Evolutionary conservation across 148 eudicot species (phyloP), one percentile per base, ranked within the genome.

Genomic region (Heliamphora exappendiculata): DNA sequence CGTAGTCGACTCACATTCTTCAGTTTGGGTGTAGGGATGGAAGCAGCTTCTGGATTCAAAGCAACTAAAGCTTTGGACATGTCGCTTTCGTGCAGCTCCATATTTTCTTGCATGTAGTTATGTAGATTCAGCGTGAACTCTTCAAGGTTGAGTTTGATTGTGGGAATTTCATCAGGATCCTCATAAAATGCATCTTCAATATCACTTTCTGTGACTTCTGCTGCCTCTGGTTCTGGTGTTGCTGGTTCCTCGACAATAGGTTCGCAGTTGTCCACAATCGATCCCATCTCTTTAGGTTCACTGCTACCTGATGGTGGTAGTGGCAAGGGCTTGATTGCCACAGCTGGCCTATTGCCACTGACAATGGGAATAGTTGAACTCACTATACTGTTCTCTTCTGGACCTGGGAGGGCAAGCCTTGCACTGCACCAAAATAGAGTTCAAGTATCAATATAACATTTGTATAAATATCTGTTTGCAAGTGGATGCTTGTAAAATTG

Each of bases 381-480:
- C 73, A 86, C 87, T 36, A 86, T 75, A 45, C 87, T 59, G 79
- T 70, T 86, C 70, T 86, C 91, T 78, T 90, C 90, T 77, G 94
- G 94, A 34, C 89, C 90, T 51, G 91, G 90, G 14, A 90, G 91
- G 75, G 91, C 86, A 75, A 86, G 88, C 72, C 94, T 86, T 80
- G 91, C 88, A 74, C 94, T 90, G 87, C 80, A 80, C 71, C 49
- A 59, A 74, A 76, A 72, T 2, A 34, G 49, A 41, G 39, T 50
- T 59, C 44, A 50, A 31, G 22, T 53, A 73, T 50, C 9, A 17
- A 12, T 36, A 49, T 22, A 37, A 65, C 7, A 54, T 42, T 19
- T 58, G 20, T 57, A 29, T n/a, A n/a, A 24, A 50, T 10, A 41
- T 24, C n/a, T 24, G 3, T 14, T 24, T 67, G 14, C 9, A 10